Conservation (phyloP, 2,329 filamentous ascomycete genomes). For the Fusarium redolens region DNA sequence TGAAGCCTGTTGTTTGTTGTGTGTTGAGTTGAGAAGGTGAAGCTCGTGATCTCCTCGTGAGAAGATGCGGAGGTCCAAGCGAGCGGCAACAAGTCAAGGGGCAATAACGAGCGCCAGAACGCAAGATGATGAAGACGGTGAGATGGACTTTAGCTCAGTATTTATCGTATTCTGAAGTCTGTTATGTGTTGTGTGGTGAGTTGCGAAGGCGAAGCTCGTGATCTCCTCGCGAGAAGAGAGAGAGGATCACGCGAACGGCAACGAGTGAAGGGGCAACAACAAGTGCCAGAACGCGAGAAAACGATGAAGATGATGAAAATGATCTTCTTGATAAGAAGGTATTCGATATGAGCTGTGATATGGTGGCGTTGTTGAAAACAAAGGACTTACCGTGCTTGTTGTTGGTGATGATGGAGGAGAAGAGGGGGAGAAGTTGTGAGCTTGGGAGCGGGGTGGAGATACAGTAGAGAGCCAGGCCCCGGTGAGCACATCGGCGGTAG, state of each 20-base stretch:
- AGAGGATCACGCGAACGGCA: background rate
- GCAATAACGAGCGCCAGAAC: background rate
- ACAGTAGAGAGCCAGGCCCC: background rate
- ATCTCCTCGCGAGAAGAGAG: background rate
- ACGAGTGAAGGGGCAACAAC: background rate
- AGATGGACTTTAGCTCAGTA: background rate
- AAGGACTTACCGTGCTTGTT: constrained; percentile 1
- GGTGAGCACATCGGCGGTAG: background rate
- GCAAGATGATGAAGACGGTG: background rate
- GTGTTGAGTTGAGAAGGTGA: background rate
- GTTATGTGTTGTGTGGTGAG: background rate
- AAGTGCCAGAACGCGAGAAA: background rate
- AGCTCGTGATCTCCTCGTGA: background rate
- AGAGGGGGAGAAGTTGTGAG: background rate
- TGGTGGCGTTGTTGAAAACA: background rate
- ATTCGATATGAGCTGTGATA: background rate
- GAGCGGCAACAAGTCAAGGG: background rate
- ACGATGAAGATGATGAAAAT: background rate
- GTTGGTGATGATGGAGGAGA: background rate
- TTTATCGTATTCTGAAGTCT: background rate
- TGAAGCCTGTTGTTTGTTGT: background rate
- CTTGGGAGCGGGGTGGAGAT: constrained; percentile 3
- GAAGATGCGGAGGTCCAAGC: background rate
- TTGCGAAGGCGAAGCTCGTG: background rate
- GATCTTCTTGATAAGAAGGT: background rate